Percentiles rank a stretch among this genome's conserved stretches.
phyloP scores from a whole-genome alignment of 768 basidiomycete genomes.

The Lepiota subincarnata region DNA sequence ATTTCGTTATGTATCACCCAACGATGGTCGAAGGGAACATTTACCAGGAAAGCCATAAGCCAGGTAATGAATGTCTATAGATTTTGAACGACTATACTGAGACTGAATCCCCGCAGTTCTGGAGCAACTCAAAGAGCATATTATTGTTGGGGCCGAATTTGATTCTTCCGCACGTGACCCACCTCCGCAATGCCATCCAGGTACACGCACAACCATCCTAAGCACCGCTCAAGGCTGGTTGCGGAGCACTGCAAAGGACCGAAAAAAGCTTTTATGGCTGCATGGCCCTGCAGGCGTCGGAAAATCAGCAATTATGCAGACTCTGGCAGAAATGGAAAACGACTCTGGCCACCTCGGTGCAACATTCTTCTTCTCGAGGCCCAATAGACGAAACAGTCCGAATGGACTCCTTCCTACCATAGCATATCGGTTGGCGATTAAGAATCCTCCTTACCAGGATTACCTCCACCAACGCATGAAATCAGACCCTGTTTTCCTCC shows the following conservation, averaged over 20 bases:
- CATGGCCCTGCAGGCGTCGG: conserved; percentile 1
- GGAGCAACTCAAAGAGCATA: too few relatives aligned
- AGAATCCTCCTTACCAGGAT: neutral
- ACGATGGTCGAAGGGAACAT: too few relatives aligned
- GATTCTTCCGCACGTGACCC: conserved; percentile 1
- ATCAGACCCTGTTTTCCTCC: neutral
- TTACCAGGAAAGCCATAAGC: too few relatives aligned
- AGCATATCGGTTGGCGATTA: neutral
- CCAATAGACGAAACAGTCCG: neutral
- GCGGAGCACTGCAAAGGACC: too few relatives aligned
- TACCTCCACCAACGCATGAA: neutral
- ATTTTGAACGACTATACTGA: too few relatives aligned
- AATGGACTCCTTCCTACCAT: neutral
- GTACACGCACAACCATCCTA: neutral
- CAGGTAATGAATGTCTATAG: too few relatives aligned
- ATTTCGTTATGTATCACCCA: too few relatives aligned
- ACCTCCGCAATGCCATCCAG: conserved; percentile 2
- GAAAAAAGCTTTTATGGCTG: neutral
- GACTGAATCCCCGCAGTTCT: too few relatives aligned
- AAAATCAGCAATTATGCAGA: conserved; percentile 1
- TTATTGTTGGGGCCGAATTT: too few relatives aligned
- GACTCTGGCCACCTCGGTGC: neutral
- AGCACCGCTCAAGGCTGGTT: neutral
- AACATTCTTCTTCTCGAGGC: neutral
- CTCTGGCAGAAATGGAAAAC: neutral